Conservation (phyloP, 306 rosid species). For the Vicia villosa region DNA sequence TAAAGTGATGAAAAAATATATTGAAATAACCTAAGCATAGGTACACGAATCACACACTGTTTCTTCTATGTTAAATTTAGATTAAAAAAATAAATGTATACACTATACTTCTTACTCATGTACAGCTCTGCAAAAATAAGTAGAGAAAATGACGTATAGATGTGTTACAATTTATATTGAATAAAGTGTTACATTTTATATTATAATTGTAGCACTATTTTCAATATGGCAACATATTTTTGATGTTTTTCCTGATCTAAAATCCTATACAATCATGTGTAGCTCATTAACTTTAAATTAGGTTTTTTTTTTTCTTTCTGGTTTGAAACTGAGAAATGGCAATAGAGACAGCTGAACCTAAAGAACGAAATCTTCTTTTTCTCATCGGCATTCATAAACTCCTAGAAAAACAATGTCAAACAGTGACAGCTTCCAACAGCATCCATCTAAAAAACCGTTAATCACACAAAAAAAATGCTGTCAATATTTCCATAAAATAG, state of each 20-base stretch:
- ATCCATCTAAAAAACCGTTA: background rate
- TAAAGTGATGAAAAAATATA: too few relatives aligned
- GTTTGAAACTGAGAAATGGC: background rate
- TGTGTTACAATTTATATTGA: too few relatives aligned
- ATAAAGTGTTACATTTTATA: too few relatives aligned
- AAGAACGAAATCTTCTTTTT: background rate
- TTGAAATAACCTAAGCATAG: too few relatives aligned
- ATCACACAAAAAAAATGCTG: background rate
- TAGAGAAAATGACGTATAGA: too few relatives aligned
- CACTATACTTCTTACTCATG: too few relatives aligned
- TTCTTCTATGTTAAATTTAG: too few relatives aligned
- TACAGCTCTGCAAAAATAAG: too few relatives aligned
- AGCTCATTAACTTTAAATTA: background rate
- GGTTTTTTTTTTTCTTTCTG: background rate
- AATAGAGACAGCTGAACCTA: background rate
- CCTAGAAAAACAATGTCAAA: background rate
- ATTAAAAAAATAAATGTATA: too few relatives aligned
- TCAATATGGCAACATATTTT: too few relatives aligned
- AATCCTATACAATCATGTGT: background rate
- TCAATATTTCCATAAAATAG: background rate
- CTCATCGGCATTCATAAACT: background rate
- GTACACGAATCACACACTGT: too few relatives aligned
- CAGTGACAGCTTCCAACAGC: background rate
- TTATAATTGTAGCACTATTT: too few relatives aligned
- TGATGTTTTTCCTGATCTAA: background rate